These are phyloP conservation scores for Saccharum spontaneum DNA, from an alignment of 176 grass and related monocot species.

Conservation along the genomic window DNA sequence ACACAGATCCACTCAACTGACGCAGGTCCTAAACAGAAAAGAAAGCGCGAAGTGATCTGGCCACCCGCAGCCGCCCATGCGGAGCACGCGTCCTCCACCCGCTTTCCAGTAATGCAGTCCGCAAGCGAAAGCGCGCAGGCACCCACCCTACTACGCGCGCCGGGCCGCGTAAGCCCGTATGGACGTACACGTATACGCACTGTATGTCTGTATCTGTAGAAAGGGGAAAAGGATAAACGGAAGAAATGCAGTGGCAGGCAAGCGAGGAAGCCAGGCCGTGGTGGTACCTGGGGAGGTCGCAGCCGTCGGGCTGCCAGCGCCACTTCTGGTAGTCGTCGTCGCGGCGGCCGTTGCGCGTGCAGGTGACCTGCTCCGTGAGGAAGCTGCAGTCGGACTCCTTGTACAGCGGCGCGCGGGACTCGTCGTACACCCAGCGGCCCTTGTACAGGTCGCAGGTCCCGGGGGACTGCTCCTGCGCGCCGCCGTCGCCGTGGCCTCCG, in stretches of 20 bases:
- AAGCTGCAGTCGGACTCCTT: conserved; percentile 66
- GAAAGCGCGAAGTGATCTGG: conserved; percentile 16
- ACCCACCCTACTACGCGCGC: conserved; percentile 19
- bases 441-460: conserved; percentile 58
- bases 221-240: not conserved
- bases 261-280: not conserved
- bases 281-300: conserved; percentile 69
- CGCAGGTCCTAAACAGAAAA: not conserved
- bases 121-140: conserved; percentile 24
- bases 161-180: not conserved
- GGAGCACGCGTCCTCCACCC: conserved; percentile 9
- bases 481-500: conserved; percentile 2
- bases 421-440: conserved; percentile 75
- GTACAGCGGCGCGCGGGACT: conserved; percentile 59
- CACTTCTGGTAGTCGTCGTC: conserved; percentile 90
- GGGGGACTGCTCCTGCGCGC: not conserved
- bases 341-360: conserved; percentile 86
- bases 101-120: conserved; percentile 7
- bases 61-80: not conserved
- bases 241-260: not conserved
- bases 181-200: not conserved
- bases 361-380: conserved; percentile 93
- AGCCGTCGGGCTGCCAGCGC: conserved; percentile 83
- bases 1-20: conserved; percentile 14
- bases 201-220: not conserved